Evolutionary conservation across 2,329 filamentous ascomycete genomes (phyloP), one percentile per base, ranked within the genome.

Genomic region (Paecilomyces niveus): DNA sequence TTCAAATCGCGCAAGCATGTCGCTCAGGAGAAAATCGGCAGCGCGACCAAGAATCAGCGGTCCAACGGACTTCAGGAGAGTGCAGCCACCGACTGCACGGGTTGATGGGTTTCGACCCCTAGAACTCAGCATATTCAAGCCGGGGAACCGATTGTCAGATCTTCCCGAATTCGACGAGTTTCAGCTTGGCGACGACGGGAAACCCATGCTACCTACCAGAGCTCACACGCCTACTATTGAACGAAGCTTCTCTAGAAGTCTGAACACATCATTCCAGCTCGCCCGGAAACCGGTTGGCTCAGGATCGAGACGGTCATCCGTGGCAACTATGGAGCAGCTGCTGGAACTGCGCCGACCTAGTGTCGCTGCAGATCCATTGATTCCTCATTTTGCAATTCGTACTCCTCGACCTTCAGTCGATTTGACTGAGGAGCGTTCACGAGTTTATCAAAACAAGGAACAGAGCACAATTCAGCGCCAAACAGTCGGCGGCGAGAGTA

Each of bases 71-170:
- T 79, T 79, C 59, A 69, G 74, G 58, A 65, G 68, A 61, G 72
- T 77, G 15, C 65, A 69, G 54, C 56, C 11, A 62, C 59, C 18
- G 35, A 45, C 54, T 57, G 57, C 33, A 59, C 63, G 26, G 58
- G 56, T 22, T 26, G n/a, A 45, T n/a, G 10, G 60, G 63, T 54
- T 74, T 62, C 66, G 72, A 33, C 78, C 77, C 3, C 67, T 80
- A n/a, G 73, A 80, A 64, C 68, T 80, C 53, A 80, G 72, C 63
- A 79, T 81, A 56, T 74, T 79, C 63, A 65, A 70, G 56, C 70
- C 74, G n/a, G 72, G 72, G 45, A 76, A 78, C 63, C 69, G 71
- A 58, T 65, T 80, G 13, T 76, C 78, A 29, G 71, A 77, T 58
- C 68, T 81, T 31, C 78, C 78, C 21, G 68, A 68, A 24, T 81